Base-by-base conservation (phyloP, 495 filamentous ascomycete genomes). In the Xylaria curta region DNA sequence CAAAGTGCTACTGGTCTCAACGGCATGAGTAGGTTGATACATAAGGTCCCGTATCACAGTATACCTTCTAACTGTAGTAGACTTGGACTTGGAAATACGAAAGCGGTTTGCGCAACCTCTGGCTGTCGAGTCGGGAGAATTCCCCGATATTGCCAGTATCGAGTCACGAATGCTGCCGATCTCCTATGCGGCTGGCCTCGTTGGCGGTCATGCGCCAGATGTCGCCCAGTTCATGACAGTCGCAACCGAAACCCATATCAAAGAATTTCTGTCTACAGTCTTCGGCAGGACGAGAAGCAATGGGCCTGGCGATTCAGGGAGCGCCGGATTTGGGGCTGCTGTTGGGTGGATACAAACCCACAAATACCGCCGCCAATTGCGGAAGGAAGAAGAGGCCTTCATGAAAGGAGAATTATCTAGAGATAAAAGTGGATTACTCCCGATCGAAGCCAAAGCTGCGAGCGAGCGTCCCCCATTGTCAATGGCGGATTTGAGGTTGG, bases 31-130 rank as follows among this genome's bases (percentile, higher is more conserved):
- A 89, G 82, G 90, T 66, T 60, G 69, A 49, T 28, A n/a, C 1
- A 26, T 4, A 19, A 47, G 47, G 5, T 83, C 26, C 49, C 36
- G 58, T 53, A 33, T 69, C 21, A n/a, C 38, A n/a, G 47, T 26
- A 44, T 63, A 72, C 69, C 61, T 60, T 31, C 60, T 77, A 12
- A 76, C 69, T 44, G 59, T 26, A 42, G 42, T 68, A 94, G 92
- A 97, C 78, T 93, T 91, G 89, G 93, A 97, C 73, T 84, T 97
- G 51, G 96, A 98, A 82, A 97, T 97, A 74, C 89, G 94, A 70
- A 96, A 97, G 85, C 93, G 94, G 71, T 99, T 93, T 82, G 89
- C 91, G 49, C 92, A 94, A 75, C 92, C 95, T 15, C 86, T 99
- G 36, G 93, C 92, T 36, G 88, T 90, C 46, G 96, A 98, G 81